Base-by-base conservation (phyloP, 768 basidiomycete genomes). In the Lactifluus echinatus region DNA sequence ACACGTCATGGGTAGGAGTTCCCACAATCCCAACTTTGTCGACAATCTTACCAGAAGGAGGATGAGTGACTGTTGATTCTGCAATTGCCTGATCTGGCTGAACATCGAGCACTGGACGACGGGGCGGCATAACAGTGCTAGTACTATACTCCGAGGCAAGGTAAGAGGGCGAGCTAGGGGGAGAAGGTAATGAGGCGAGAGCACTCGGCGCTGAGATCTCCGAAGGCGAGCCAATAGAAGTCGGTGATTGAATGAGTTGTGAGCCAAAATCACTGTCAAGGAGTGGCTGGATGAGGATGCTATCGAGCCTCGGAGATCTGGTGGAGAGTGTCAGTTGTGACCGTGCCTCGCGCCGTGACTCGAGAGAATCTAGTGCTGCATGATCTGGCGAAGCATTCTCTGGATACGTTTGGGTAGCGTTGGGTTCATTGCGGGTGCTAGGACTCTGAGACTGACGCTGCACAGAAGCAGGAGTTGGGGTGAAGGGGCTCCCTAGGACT, bases 401-500 rank as follows among this genome's bases (percentile, higher is more conserved):
- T 0, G 28, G 17, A 34, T 12, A 29, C 5, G 34, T 2, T 31
- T 17, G 26, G 19, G 48, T 12, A 5, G 58, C 50, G 23, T 50
- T 17, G 8, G 5, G 31, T 4, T 10, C 31, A 10, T 15, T 7
- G 2, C 34, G 12, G 21, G 15, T 34, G 17, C 36, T 24, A 23
- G 53, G 10, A 11, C n/a, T 44, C 15, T 21, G 47, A 44, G 42
- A 29, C 29, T 2, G 17, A 8, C 6, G 21, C 7, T 14, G 48
- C 26, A 59, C 24, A 2, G 53, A 59, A 44, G 21, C 42, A 11
- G 53, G 58, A 15, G 58, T 59, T 1, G 58, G 53, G 12, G 58
- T 59, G 36, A 50, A 37, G 2, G 57, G 57, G 24, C 53, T 59
- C 15, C 3, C 7, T 23, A 55, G 17, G 28, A 21, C 1, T 3